phyloP scores from a whole-genome alignment of 768 basidiomycete genomes.

The Rhizopogon vulgaris region DNA sequence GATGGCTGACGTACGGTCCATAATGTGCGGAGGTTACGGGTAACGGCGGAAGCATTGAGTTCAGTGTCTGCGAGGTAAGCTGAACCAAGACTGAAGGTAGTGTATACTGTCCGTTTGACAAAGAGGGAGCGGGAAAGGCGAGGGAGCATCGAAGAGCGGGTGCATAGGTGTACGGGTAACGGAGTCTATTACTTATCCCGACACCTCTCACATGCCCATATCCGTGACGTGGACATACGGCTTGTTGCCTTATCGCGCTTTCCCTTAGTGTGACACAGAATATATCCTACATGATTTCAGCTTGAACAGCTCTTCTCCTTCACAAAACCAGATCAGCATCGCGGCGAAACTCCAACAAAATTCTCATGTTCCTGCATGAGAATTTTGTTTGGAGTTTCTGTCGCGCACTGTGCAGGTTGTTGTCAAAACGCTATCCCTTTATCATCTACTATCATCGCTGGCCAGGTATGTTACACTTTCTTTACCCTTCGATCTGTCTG shows the following conservation, averaged over 20 bases:
- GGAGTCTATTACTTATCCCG: no score
- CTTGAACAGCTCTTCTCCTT: no score
- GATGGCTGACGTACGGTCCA: conserved; percentile 34
- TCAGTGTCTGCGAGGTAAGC: conserved; percentile 36
- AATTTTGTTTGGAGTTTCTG: no score
- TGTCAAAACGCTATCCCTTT: no score
- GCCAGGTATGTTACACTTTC: no score
- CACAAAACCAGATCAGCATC: no score
- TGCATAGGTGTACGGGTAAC: neutral
- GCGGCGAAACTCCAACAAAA: no score
- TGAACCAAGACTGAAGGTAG: conserved; percentile 20
- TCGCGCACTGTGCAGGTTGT: neutral
- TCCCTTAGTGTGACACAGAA: no score
- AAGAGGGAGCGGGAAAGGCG: neutral
- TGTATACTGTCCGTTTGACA: conserved; percentile 17
- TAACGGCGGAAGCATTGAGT: conserved; percentile 43
- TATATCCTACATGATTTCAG: no score
- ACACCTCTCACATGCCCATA: neutral
- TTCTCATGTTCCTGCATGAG: no score
- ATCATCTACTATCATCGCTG: no score
- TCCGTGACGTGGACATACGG: neutral
- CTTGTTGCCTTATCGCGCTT: neutral
- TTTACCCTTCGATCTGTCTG: no score
- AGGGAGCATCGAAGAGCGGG: neutral
- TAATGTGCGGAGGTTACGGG: conserved; percentile 41